A percentile compares a stretch with the other conserved stretches of the same genome.
phyloP scores from a whole-genome alignment of 164 flowering plant species.

The Magnolia changhungtana region DNA sequence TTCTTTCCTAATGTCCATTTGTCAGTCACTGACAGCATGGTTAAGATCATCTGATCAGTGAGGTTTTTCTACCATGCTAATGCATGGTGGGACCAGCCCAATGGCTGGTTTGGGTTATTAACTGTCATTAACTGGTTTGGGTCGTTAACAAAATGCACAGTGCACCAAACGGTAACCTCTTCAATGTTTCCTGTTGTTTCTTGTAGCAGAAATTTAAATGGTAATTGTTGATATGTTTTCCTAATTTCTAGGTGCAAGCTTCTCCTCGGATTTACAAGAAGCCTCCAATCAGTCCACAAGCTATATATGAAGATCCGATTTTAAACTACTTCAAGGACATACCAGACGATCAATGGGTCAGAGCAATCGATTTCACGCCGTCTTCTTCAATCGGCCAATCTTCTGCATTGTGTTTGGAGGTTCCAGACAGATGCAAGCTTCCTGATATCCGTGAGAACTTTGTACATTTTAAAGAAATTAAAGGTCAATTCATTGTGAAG shows the following conservation, averaged over 20 bases:
- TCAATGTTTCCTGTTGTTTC: too few species aligned
- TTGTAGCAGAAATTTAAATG: too few species aligned
- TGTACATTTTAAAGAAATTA: conserved; percentile 40
- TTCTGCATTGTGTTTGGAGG: conserved; percentile 69
- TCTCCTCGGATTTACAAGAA: conserved; percentile 69
- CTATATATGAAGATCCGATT: conserved; percentile 16
- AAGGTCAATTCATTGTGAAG: conserved; percentile 32
- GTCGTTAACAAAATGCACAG: too few species aligned
- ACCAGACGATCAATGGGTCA: conserved; percentile 62
- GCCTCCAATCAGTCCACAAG: conserved; percentile 13
- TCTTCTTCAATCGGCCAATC: conserved; percentile 69
- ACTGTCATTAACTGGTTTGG: too few species aligned
- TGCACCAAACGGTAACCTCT: too few species aligned
- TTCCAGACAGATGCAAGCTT: conserved; percentile 36
- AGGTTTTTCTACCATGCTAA: too few species aligned
- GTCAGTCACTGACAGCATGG: too few species aligned
- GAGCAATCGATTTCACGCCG: conserved; percentile 71
- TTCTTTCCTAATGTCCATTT: too few species aligned
- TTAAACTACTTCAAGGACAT: conserved; percentile 41
- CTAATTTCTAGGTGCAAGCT: conserved; percentile 44
- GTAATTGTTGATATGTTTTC: not conserved
- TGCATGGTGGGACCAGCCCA: too few species aligned
- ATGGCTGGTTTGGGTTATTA: too few species aligned
- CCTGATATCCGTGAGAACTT: conserved; percentile 51
- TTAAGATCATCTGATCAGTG: too few species aligned